These are phyloP conservation scores for Candida quercuum DNA, from an alignment of 805 yeast genomes.

Conservation along the genomic window DNA sequence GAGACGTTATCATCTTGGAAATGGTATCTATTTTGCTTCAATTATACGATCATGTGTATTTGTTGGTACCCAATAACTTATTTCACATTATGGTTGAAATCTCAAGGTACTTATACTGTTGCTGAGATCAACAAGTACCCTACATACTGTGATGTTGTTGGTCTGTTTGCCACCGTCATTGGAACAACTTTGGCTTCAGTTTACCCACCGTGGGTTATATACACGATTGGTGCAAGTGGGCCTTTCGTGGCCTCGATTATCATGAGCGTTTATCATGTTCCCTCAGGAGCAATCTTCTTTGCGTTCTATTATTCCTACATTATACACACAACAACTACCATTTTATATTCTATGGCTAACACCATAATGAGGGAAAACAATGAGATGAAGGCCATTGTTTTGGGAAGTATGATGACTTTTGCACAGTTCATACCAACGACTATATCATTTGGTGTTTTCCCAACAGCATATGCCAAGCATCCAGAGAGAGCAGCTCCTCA, in stretches of 20 bases:
- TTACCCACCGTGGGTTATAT: slow-evolving; percentile 2
- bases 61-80: slow-evolving; percentile 3
- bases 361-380: slow-evolving; percentile 51
- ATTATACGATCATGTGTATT: slow-evolving; percentile 3
- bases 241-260: slow-evolving; percentile 41
- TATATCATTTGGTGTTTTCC: slow-evolving; percentile 2
- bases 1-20: slow-evolving; percentile 4
- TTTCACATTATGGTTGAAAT: slow-evolving; percentile 5
- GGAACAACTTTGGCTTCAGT: slow-evolving; percentile 4
- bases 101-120: slow-evolving; percentile 8
- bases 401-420: slow-evolving; percentile 42
- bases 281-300: slow-evolving; percentile 51
- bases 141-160: slow-evolving; percentile 2
- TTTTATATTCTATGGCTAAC: slow-evolving; percentile 49
- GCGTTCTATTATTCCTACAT: slow-evolving; percentile 50
- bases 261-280: slow-evolving; percentile 50
- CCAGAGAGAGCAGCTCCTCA: slow-evolving; percentile 3
- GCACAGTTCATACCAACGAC: slow-evolving; percentile 30
- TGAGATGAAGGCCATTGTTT: slow-evolving; percentile 43
- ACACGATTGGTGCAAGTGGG: slow-evolving; percentile 1
- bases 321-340: slow-evolving; percentile 57
- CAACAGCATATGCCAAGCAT: slow-evolving; percentile 3
- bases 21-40: slow-evolving; percentile 2
- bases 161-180: slow-evolving; percentile 1
- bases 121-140: slow-evolving; percentile 4